phyloP scores from a whole-genome alignment of 2,329 filamentous ascomycete species.

The Grosmannia serpens region DNA sequence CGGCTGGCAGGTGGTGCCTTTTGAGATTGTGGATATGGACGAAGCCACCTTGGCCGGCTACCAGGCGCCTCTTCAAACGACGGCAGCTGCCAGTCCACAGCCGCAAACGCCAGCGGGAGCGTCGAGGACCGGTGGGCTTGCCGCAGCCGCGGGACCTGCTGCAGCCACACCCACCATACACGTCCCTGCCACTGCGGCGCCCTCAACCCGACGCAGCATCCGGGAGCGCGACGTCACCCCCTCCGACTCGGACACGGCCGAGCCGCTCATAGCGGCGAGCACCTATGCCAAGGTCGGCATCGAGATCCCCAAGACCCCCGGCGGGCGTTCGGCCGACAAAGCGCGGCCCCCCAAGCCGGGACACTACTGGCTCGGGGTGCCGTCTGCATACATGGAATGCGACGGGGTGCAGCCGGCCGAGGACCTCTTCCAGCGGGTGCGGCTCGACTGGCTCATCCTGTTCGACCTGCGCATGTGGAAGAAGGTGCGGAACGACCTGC shows the following conservation, averaged over 20 bases:
- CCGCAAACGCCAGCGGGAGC: neutral
- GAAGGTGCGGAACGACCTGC: conserved; percentile 77
- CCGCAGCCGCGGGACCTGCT: neutral
- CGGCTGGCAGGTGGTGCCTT: neutral
- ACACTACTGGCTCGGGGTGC: conserved; percentile 78
- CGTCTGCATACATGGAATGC: conserved; percentile 53
- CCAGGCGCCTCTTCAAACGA: neutral
- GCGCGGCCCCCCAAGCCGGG: conserved; percentile 50
- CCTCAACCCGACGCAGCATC: conserved; percentile 12
- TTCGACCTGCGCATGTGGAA: conserved; percentile 97
- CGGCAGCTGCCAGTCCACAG: neutral
- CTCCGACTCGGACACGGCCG: conserved; percentile 62
- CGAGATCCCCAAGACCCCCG: conserved; percentile 74
- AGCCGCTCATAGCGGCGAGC: conserved; percentile 50
- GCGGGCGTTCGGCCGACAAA: conserved; percentile 28
- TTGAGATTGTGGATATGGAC: conserved; percentile 24
- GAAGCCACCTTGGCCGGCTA: conserved; percentile 31
- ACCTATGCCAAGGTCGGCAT: conserved; percentile 54
- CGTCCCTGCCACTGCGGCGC: neutral
- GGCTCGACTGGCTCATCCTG: conserved; percentile 86
- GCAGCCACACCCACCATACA: neutral
- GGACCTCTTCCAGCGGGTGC: conserved; percentile 78
- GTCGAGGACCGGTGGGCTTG: too few species aligned
- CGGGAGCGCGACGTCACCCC: conserved; percentile 53
- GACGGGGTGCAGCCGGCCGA: conserved; percentile 61